A percentile compares a stretch with the other conserved stretches of the same genome.
Conservation (phyloP, 257 asterid species). For the Nicotiana noctiflora region DNA sequence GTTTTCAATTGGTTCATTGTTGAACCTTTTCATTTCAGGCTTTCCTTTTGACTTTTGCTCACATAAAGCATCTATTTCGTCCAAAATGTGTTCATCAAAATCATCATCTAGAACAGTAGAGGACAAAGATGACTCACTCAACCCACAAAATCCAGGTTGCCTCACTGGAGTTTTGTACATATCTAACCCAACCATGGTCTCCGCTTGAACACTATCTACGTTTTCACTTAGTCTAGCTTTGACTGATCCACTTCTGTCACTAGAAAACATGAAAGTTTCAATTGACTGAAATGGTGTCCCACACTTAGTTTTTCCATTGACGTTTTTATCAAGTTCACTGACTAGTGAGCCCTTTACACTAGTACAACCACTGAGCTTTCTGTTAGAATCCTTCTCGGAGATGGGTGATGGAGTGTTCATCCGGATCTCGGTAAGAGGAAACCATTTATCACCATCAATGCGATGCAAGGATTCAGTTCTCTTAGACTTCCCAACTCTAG, state of each 20-base stretch:
- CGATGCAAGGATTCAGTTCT: slow-evolving; percentile 18
- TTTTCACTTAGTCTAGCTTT: slow-evolving; percentile 19
- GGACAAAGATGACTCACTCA: slow-evolving; percentile 15
- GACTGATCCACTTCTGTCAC: slow-evolving; percentile 8
- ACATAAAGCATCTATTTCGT: slow-evolving; percentile 74
- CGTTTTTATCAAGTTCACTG: neutral
- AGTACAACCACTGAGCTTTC: neutral
- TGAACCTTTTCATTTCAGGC: slow-evolving; percentile 25
- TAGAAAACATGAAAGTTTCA: slow-evolving; percentile 6
- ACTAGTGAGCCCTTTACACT: slow-evolving; percentile 2
- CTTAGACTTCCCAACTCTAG: slow-evolving; percentile 33
- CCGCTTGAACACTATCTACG: slow-evolving; percentile 12
- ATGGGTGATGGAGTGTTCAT: slow-evolving; percentile 28
- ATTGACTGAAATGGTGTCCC: neutral
- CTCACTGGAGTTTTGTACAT: slow-evolving; percentile 29
- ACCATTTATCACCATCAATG: slow-evolving; percentile 30
- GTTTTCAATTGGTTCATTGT: slow-evolving; percentile 17
- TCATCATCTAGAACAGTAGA: slow-evolving; percentile 38
- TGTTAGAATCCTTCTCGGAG: slow-evolving; percentile 13
- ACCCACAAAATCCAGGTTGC: slow-evolving; percentile 25
- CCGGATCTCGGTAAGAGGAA: slow-evolving; percentile 53
- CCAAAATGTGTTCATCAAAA: slow-evolving; percentile 69
- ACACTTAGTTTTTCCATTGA: slow-evolving; percentile 9
- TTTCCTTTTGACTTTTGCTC: slow-evolving; percentile 40
- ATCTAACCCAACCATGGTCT: slow-evolving; percentile 17